Percentiles rank a stretch among this genome's conserved stretches.
These are phyloP conservation scores for Cyanidioschyzon merolae DNA, from an alignment of 23 red algal species.

Conservation along the genomic window DNA sequence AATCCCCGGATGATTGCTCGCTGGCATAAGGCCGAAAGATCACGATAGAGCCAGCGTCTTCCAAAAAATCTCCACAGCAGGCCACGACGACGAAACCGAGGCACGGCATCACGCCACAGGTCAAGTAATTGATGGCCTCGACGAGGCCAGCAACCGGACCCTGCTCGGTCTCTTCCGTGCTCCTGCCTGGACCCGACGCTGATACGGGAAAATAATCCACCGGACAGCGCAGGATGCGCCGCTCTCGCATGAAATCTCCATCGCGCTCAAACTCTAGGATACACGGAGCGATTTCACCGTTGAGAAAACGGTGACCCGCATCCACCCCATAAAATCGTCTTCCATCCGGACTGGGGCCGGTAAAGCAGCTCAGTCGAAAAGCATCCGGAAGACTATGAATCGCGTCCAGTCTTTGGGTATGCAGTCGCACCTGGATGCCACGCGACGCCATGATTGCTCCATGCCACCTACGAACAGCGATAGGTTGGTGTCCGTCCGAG, in stretches of 20 bases:
- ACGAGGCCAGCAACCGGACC: not conserved
- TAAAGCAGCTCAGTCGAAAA: not conserved
- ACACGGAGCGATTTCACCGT: not conserved
- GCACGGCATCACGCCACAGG: not conserved
- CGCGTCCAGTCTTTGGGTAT: not conserved
- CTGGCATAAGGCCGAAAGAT: not conserved
- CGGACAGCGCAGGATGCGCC: not conserved
- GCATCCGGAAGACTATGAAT: not conserved
- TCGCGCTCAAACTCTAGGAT: not conserved
- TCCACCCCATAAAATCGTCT: conserved; percentile 9
- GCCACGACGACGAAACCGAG: conserved; percentile 11
- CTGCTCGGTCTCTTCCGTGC: not conserved
- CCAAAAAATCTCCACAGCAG: not conserved
- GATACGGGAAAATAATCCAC: not conserved
- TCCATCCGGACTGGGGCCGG: conserved; percentile 8
- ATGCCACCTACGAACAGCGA: too few relatives aligned
- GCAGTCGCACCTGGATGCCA: too few relatives aligned
- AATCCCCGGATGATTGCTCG: not conserved
- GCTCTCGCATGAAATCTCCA: not conserved
- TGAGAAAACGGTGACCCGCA: not conserved
- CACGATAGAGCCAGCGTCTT: not conserved
- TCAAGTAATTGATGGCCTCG: not conserved
- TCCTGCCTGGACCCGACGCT: not conserved
- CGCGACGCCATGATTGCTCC: too few relatives aligned
- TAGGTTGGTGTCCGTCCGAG: too few relatives aligned